Percentiles rank a stretch among this genome's conserved stretches.
These are phyloP conservation scores for Globisporangium barbulae DNA, from an alignment of 352 stramenopile genomes.

Conservation along the genomic window DNA sequence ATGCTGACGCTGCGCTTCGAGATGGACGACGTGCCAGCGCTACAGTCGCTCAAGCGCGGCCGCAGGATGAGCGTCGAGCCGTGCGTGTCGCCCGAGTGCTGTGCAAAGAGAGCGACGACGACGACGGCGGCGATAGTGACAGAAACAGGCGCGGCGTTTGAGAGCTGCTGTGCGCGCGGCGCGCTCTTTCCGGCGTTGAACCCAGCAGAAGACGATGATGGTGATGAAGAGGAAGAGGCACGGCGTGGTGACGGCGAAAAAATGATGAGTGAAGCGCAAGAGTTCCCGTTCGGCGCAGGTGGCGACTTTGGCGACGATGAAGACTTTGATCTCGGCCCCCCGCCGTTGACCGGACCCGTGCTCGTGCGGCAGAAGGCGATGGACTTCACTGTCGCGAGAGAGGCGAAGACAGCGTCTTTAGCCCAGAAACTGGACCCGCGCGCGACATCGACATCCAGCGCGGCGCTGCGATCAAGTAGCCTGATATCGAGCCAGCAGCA, in stretches of 20 bases:
- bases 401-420: constrained; percentile 10
- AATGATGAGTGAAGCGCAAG: constrained; percentile 2
- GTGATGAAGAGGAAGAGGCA: not conserved
- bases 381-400: constrained; percentile 25
- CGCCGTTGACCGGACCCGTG: constrained; percentile 24
- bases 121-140: not conserved
- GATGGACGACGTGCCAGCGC: constrained; percentile 1
- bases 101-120: not conserved
- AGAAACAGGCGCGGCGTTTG: constrained; percentile 5
- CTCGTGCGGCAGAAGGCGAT: constrained; percentile 38
- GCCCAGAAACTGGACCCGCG: constrained; percentile 7
- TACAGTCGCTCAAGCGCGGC: constrained; percentile 10
- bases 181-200: not conserved
- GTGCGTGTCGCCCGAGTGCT: constrained; percentile 2
- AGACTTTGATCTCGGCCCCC: constrained; percentile 32
- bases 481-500: constrained; percentile 8
- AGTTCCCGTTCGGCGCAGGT: constrained; percentile 1
- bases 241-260: not conserved
- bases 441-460: not conserved
- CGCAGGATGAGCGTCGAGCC: constrained; percentile 1
- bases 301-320: constrained; percentile 12
- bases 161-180: constrained; percentile 6
- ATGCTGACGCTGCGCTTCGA: constrained; percentile 16
- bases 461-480: constrained; percentile 3
- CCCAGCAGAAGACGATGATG: constrained; percentile 1